Percentiles rank a stretch among this genome's conserved stretches.
Evolutionary conservation across 768 basidiomycete genomes (phyloP).

Genomic region (Rhodosporidiobolus odoratus): DNA sequence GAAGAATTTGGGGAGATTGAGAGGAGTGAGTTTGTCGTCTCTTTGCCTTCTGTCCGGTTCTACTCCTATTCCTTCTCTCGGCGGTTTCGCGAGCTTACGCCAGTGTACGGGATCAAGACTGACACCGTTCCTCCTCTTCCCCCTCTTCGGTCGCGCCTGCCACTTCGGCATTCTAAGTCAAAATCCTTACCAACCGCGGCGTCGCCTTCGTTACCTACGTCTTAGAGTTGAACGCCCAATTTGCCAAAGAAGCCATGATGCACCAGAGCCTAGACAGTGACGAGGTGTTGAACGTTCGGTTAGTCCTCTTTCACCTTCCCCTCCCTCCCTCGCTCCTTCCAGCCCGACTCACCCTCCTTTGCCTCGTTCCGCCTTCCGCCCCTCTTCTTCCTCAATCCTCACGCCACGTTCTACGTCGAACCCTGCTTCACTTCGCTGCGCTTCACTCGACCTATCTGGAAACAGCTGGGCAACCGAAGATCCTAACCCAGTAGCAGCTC

Average conservation of each 20-base stretch:
- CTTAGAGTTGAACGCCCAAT: conserved; percentile 77
- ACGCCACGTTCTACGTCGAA: background rate
- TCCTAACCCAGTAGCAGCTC: conserved; percentile 86
- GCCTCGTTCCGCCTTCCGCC: background rate
- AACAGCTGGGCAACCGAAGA: conserved; percentile 90
- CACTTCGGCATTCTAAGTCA: conserved; percentile 56
- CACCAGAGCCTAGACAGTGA: conserved; percentile 96
- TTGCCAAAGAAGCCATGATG: conserved; percentile 98
- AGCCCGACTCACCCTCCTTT: background rate
- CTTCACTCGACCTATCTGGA: too few species aligned
- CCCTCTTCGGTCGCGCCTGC: too few species aligned
- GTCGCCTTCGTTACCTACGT: conserved; percentile 97
- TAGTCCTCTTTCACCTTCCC: conserved; percentile 26
- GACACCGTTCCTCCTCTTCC: too few species aligned
- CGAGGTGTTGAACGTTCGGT: conserved; percentile 92
- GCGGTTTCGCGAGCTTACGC: too few species aligned
- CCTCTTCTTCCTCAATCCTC: too few species aligned
- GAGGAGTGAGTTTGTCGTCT: conserved; percentile 58
- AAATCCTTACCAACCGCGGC: conserved; percentile 84
- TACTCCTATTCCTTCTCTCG: background rate
- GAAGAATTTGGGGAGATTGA: conserved; percentile 93
- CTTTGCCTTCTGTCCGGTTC: conserved; percentile 41
- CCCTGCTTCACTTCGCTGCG: background rate
- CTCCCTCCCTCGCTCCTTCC: background rate
- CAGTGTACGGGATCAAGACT: too few species aligned